These are phyloP conservation scores for Mycena latifolia DNA, from an alignment of 768 basidiomycete species.

Conservation along the genomic window DNA sequence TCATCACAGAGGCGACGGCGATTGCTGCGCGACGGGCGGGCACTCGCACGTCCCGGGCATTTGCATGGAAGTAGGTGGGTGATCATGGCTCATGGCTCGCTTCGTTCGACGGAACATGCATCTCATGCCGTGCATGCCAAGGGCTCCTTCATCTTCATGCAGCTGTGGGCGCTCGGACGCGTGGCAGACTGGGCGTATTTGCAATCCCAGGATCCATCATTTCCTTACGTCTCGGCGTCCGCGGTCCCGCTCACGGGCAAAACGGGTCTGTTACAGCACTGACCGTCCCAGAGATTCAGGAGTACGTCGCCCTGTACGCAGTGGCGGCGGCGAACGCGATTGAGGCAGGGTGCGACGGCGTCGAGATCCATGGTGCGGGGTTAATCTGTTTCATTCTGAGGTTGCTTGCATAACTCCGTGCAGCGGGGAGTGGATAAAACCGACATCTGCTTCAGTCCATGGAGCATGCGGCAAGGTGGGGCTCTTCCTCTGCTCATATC, in stretches of 20 bases:
- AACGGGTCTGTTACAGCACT: constrained; percentile 15
- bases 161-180: constrained; percentile 52
- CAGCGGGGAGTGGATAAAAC: constrained; percentile 56
- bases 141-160: constrained; percentile 57
- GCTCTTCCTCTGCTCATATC: not conserved
- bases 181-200: constrained; percentile 29
- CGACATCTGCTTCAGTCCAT: constrained; percentile 56
- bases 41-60: constrained; percentile 38
- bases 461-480: no score
- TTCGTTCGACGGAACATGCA: no score
- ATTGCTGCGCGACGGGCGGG: constrained; percentile 43
- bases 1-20: constrained; percentile 57
- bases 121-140: constrained; percentile 55
- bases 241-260: constrained; percentile 17
- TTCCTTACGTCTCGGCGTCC: constrained; percentile 42
- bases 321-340: constrained; percentile 21
- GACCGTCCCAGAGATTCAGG: constrained; percentile 45
- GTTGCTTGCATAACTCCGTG: no score
- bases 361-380: constrained; percentile 23
- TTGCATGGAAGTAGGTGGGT: constrained; percentile 39
- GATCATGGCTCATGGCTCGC: no score
- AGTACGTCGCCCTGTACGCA: constrained; percentile 10
- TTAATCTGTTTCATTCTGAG: no score
- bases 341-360: constrained; percentile 28
- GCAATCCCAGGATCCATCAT: constrained; percentile 45